Evolutionary conservation across 1,139 yeast species (phyloP).

Genomic region (Nematodospora anomalae): DNA sequence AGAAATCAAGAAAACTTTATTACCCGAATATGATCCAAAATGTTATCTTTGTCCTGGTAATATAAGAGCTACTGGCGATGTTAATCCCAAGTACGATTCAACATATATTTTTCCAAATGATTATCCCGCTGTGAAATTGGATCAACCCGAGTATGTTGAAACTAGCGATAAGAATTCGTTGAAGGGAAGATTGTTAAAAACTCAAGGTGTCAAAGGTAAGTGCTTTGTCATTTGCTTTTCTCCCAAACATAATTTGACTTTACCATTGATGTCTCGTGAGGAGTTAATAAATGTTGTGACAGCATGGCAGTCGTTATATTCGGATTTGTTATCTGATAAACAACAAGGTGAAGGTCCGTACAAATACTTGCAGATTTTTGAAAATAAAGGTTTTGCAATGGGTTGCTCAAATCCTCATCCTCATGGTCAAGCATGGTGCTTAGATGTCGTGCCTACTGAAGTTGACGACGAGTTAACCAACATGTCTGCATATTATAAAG

Average conservation of each 20-base stretch:
- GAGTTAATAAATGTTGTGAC: constrained; percentile 51
- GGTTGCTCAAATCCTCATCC: constrained; percentile 85
- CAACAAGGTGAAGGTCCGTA: constrained; percentile 43
- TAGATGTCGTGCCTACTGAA: constrained; percentile 66
- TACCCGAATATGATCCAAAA: constrained; percentile 60
- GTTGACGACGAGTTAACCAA: constrained; percentile 59
- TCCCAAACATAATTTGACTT: constrained; percentile 68
- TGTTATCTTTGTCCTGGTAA: constrained; percentile 80
- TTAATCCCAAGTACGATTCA: constrained; percentile 57
- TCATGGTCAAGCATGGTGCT: constrained; percentile 80
- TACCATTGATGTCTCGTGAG: constrained; percentile 56
- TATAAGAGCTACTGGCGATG: constrained; percentile 60
- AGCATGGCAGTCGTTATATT: constrained; percentile 61
- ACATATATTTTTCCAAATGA: constrained; percentile 69
- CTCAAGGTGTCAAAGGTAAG: constrained; percentile 64
- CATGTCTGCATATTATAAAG: constrained; percentile 47
- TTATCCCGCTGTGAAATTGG: constrained; percentile 65
- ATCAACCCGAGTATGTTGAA: constrained; percentile 49
- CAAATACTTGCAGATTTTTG: constrained; percentile 70
- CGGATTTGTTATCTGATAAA: constrained; percentile 38
- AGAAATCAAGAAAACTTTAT: constrained; percentile 38
- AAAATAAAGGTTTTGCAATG: constrained; percentile 79
- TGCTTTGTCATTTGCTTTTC: constrained; percentile 74
- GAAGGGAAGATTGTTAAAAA: constrained; percentile 48
- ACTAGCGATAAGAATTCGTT: constrained; percentile 21